These are phyloP conservation scores for Paxillus ammoniavirescens DNA, from an alignment of 768 basidiomycete genomes.

Conservation along the genomic window DNA sequence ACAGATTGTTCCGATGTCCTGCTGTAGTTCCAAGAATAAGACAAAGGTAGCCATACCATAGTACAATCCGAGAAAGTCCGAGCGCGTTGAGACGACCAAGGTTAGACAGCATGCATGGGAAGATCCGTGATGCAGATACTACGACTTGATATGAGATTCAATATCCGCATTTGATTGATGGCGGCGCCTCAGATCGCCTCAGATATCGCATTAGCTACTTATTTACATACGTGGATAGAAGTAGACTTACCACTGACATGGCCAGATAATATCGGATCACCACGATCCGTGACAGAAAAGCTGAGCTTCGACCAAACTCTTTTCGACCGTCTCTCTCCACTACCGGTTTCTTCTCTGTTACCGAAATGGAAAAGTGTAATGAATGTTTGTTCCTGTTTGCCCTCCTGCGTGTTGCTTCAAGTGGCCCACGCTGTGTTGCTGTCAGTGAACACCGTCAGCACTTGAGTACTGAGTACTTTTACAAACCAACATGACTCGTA, in stretches of 20 bases:
- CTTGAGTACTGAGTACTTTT: neutral
- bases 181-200: constrained; percentile 18
- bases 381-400: constrained; percentile 29
- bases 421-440: neutral
- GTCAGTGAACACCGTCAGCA: constrained; percentile 1
- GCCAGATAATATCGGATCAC: neutral
- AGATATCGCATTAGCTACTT: neutral
- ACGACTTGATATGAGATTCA: constrained; percentile 5
- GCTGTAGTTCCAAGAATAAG: constrained; percentile 6
- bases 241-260: no score
- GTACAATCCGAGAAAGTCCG: constrained; percentile 8
- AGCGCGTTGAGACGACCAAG: neutral
- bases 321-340: neutral
- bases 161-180: constrained; percentile 6
- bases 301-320: neutral
- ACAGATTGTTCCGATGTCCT: constrained; percentile 1
- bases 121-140: constrained; percentile 12
- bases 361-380: neutral
- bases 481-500: constrained; percentile 50
- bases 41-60: constrained; percentile 6
- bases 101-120: constrained; percentile 7
- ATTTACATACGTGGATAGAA: no score
- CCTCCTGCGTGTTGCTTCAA: neutral
- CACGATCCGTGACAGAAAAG: neutral
- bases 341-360: constrained; percentile 2